Evolutionary conservation across 306 rosid species (phyloP), one percentile per base, ranked within the genome.

Genomic region (Vigna nakashimae): DNA sequence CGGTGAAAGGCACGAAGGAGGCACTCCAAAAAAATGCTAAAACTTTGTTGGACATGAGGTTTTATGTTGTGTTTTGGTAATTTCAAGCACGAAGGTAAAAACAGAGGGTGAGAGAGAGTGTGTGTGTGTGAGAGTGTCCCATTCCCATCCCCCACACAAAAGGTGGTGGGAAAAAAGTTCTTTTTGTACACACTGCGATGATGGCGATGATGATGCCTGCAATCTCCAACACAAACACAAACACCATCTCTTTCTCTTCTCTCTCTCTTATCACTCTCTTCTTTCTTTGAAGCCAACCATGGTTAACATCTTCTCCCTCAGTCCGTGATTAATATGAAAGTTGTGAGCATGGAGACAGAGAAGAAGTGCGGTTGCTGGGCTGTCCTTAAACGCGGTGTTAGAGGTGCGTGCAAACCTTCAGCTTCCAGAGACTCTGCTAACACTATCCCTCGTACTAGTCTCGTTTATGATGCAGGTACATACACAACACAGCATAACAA

Each of bases 181-280:
- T 90, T 92, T 94, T 94, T 94, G 96, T 90, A 94, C 96, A 84
- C 88, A 86, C 88, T 82, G 96, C 87, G 88, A 88, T 93, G 93
- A 91, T 91, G 93, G 87, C 78, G 89, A 87, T 90, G 96, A 90
- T 91, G 95, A 91, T 91, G 91, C 93, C 89, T 91, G 88, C 86
- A 89, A 86, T 94, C 91, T 81, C 90, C 80, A 81, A 79, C 89
- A 82, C 86, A 76, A 62, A 48, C 80, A 65, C 83, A 53, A 72
- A 49, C 72, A 46, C 77, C n/a, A 28, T 6, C 45, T 60, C 43
- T 16, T 66, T 13, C 9, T 40, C n/a, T 18, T 66, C 70, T 73
- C 80, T 65, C 70, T 65, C 65, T 63, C 38, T 69, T 59, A 49
- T 66, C 77, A 67, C 77, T 24, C 74, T 38, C 73, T 57, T 69